These are phyloP conservation scores for Alternaria sp. DNA, from an alignment of 2,329 filamentous ascomycete species.

Conservation along the genomic window DNA sequence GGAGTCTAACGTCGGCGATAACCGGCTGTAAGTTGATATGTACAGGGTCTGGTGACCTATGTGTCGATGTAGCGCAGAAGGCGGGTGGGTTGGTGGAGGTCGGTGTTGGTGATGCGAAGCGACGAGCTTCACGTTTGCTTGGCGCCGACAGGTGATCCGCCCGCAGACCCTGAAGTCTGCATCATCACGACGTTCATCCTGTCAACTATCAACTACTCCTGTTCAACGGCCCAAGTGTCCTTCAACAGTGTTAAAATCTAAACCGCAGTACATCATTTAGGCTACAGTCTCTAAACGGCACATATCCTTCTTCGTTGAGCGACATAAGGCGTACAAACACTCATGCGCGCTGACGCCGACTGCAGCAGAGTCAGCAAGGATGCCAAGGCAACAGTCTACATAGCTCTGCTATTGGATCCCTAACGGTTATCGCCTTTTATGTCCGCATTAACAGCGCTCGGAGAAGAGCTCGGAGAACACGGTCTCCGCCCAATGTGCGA, in stretches of 20 bases:
- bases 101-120: conserved; percentile 13
- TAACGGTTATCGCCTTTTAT: background rate
- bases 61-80: background rate
- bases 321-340: background rate
- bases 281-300: background rate
- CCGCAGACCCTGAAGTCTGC: background rate
- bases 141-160: conserved; percentile 2
- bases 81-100: background rate
- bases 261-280: background rate
- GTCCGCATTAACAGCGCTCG: background rate
- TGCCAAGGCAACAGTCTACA: background rate
- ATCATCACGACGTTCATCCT: background rate
- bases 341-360: background rate
- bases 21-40: conserved; percentile 4
- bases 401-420: background rate
- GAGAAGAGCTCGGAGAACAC: conserved; percentile 2
- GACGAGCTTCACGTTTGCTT: conserved; percentile 18
- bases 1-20: conserved; percentile 1
- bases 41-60: background rate
- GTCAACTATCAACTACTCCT: background rate
- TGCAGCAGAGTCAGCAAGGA: background rate
- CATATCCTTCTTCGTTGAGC: background rate
- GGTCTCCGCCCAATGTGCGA: background rate
- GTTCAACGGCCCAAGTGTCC: background rate
- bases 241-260: background rate